Conservation (phyloP, 2,329 filamentous ascomycete species). For the Allantophomopsis lycopodina region DNA sequence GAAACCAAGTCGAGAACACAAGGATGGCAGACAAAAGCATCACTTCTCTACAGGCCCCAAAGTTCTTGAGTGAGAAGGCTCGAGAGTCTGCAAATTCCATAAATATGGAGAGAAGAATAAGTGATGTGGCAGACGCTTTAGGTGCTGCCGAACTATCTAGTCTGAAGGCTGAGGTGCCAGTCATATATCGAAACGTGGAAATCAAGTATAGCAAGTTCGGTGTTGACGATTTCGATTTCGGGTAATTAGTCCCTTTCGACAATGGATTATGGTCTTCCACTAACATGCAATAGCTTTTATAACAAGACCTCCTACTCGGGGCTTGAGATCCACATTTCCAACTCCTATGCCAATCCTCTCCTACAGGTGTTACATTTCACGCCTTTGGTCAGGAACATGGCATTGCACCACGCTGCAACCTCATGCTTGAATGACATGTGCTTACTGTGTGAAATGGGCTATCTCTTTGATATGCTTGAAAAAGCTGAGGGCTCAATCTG, state of each 20-base stretch:
- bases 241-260: conserved; percentile 32
- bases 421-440: conserved; percentile 74
- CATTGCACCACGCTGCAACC: conserved; percentile 78
- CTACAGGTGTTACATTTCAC: conserved; percentile 88
- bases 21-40: conserved; percentile 47
- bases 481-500: conserved; percentile 91
- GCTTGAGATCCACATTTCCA: conserved; percentile 89
- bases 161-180: conserved; percentile 67
- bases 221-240: conserved; percentile 98
- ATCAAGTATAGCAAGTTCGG: conserved; percentile 99
- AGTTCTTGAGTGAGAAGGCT: conserved; percentile 89
- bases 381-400: conserved; percentile 73
- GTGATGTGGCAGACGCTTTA: conserved; percentile 49
- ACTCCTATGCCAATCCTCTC: conserved; percentile 89
- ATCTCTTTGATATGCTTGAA: conserved; percentile 94
- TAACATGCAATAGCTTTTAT: conserved; percentile 52
- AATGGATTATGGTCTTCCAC: conserved; percentile 5
- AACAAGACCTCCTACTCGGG: conserved; percentile 89
- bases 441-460: conserved; percentile 86
- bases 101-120: conserved; percentile 22
- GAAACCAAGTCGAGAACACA: conserved; percentile 77
- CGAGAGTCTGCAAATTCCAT: conserved; percentile 44
- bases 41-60: conserved; percentile 58
- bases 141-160: conserved; percentile 59
- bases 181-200: conserved; percentile 86